Conservation (phyloP, 2,329 filamentous ascomycete genomes). For the Alternaria arborescens region DNA sequence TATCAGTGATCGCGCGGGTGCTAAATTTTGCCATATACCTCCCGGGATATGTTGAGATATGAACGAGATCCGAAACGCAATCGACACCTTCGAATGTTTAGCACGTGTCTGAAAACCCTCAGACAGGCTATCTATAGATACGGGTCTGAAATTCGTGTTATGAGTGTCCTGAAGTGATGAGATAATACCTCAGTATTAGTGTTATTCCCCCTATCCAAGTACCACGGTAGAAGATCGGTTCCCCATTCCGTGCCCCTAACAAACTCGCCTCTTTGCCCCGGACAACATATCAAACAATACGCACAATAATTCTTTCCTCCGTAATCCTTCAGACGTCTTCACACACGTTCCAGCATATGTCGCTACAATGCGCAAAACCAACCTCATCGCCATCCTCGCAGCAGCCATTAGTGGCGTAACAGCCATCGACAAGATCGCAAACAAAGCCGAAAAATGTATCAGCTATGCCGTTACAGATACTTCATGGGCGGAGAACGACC, state of each 20-base stretch:
- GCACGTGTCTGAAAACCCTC: neutral
- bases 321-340: neutral
- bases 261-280: neutral
- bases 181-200: neutral
- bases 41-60: neutral
- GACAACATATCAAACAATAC: neutral
- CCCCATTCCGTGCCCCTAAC: neutral
- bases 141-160: neutral
- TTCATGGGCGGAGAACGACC: neutral
- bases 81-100: neutral
- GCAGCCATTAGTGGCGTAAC: neutral
- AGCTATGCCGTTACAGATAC: neutral
- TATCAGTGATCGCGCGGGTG: neutral
- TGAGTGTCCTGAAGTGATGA: neutral
- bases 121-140: neutral
- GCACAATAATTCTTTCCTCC: neutral
- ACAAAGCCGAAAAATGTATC: neutral
- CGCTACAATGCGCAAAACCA: neutral
- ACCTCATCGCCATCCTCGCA: slow-evolving; percentile 2
- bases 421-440: slow-evolving; percentile 6
- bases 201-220: neutral
- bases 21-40: neutral
- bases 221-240: neutral
- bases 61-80: neutral
- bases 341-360: neutral